Conservation (phyloP, 2,329 filamentous ascomycete genomes). For the Aspergillus felis region DNA sequence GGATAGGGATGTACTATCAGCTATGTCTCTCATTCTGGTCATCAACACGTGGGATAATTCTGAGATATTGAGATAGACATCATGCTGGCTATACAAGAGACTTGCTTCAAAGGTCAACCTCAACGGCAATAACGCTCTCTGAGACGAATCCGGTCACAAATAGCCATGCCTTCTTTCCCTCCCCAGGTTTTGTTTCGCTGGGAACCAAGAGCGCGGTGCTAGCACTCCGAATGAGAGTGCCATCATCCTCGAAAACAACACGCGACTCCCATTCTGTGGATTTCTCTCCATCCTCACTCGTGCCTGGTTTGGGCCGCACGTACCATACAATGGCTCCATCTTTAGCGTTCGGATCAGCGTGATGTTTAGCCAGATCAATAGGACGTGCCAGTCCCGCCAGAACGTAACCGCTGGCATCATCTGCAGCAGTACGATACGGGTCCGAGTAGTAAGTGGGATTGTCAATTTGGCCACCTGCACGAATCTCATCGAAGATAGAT, state of each 20-base stretch:
- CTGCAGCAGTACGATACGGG: conserved; percentile 41
- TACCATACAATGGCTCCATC: conserved; percentile 50
- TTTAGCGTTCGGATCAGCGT: conserved; percentile 31
- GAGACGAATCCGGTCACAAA: conserved; percentile 57
- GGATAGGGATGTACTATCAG: neutral
- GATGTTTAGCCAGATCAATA: conserved; percentile 33
- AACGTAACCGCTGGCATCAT: conserved; percentile 54
- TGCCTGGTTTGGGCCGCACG: conserved; percentile 20
- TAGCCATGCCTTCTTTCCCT: conserved; percentile 51
- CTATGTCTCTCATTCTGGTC: neutral
- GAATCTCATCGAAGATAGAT: conserved; percentile 41
- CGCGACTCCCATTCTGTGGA: conserved; percentile 40
- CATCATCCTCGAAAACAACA: conserved; percentile 58
- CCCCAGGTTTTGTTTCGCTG: conserved; percentile 46
- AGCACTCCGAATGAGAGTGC: conserved; percentile 46
- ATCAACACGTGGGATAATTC: neutral
- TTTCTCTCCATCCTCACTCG: neutral
- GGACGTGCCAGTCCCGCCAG: conserved; percentile 46
- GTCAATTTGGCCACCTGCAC: conserved; percentile 48
- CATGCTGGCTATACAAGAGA: neutral
- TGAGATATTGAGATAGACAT: neutral
- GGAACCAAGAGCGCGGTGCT: conserved; percentile 53
- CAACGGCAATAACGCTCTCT: conserved; percentile 48
- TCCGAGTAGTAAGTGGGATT: conserved; percentile 59
- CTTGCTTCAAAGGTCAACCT: conserved; percentile 45